Percentiles rank a stretch among this genome's conserved stretches.
phyloP scores from a whole-genome alignment of 345 rosid genomes.

The Populus simonii region DNA sequence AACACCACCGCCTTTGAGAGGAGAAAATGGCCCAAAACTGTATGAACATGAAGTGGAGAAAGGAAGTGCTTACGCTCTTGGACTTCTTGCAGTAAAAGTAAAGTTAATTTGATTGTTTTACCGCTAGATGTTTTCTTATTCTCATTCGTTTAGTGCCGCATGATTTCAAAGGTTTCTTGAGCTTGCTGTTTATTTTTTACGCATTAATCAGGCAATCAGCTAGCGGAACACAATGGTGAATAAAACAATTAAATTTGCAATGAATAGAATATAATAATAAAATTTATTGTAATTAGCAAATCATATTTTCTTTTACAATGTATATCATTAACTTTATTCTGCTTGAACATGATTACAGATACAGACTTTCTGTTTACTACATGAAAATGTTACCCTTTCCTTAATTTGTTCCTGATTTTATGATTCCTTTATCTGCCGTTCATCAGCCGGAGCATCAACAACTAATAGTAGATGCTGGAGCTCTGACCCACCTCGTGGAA shows the following conservation, averaged over 20 bases:
- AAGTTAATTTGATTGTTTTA: neutral
- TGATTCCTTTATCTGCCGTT: neutral
- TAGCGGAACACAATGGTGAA: no score
- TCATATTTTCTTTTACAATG: neutral
- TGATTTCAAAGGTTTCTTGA: neutral
- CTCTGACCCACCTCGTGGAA: conserved; percentile 47
- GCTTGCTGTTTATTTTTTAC: neutral
- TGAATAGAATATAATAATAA: neutral
- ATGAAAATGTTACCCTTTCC: neutral
- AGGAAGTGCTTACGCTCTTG: conserved; percentile 54
- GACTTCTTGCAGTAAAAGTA: conserved; percentile 62
- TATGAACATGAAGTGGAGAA: conserved; percentile 57
- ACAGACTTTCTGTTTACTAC: neutral
- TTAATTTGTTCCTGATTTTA: neutral
- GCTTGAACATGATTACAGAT: neutral
- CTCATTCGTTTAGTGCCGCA: neutral
- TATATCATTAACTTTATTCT: neutral
- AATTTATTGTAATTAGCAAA: neutral
- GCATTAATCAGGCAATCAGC: neutral
- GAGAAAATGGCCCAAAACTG: conserved; percentile 3
- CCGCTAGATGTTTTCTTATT: neutral
- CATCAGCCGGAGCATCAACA: conserved; percentile 66
- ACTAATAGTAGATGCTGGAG: conserved; percentile 71
- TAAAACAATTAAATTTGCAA: no score
- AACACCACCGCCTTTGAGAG: conserved; percentile 18